phyloP scores from a whole-genome alignment of 768 basidiomycete genomes.

The Pleurotus giganteus region DNA sequence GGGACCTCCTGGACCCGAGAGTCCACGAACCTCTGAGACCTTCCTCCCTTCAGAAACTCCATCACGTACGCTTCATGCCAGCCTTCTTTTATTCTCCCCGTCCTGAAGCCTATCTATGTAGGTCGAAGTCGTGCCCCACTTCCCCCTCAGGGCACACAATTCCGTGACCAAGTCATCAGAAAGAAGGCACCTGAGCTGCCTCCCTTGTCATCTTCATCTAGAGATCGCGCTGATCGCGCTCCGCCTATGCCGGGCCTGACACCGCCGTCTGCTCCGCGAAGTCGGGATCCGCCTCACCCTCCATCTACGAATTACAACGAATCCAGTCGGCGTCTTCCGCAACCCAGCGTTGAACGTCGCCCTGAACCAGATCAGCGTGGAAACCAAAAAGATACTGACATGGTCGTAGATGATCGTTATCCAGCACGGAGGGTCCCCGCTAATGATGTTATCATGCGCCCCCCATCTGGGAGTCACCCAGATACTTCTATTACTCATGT shows the following conservation, averaged over 20 bases:
- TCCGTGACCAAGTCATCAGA: constrained; percentile 24
- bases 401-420: constrained; percentile 25
- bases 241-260: neutral
- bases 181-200: constrained; percentile 2
- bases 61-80: constrained; percentile 17
- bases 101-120: constrained; percentile 10
- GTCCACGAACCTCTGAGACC: constrained; percentile 31
- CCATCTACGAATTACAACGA: neutral
- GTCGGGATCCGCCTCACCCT: neutral
- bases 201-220: constrained; percentile 2
- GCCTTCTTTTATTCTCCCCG: constrained; percentile 14
- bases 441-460: constrained; percentile 12
- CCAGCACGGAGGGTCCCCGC: constrained; percentile 17
- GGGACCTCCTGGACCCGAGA: neutral
- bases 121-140: constrained; percentile 40
- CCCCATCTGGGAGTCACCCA: constrained; percentile 27
- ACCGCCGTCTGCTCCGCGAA: constrained; percentile 2
- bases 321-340: constrained; percentile 1
- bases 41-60: constrained; percentile 16
- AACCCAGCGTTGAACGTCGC: constrained; percentile 10
- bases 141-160: constrained; percentile 41
- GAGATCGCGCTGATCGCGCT: neutral
- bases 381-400: constrained; percentile 14
- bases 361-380: neutral
- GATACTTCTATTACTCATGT: constrained; percentile 16